Conservation (phyloP, 306 rosid species). For the Notholithocarpus densiflorus region DNA sequence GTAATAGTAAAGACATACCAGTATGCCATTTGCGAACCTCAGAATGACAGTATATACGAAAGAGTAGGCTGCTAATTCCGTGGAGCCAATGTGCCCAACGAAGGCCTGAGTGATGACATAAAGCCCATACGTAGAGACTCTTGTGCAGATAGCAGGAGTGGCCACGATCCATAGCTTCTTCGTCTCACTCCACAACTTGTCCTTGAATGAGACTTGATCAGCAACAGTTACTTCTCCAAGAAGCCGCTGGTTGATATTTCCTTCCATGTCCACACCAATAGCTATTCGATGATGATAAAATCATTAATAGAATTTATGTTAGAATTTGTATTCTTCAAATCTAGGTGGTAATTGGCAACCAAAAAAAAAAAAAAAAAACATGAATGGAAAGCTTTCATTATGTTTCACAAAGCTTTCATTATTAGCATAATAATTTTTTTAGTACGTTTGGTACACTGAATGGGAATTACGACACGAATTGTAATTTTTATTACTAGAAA, state of each 20-base stretch:
- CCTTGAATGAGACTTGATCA: background rate
- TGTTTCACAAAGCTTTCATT: no score
- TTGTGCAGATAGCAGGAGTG: conserved; percentile 21
- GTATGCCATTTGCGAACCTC: conserved; percentile 24
- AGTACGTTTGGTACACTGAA: no score
- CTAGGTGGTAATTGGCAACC: no score
- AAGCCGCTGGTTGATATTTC: conserved; percentile 18
- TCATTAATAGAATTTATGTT: no score
- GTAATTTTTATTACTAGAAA: no score
- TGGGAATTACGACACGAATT: no score
- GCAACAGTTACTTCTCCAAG: background rate
- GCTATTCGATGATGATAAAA: no score
- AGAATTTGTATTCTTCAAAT: no score
- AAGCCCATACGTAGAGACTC: conserved; percentile 16
- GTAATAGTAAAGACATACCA: conserved; percentile 5
- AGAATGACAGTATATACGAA: conserved; percentile 13
- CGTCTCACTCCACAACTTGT: conserved; percentile 14
- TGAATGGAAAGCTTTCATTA: no score
- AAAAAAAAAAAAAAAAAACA: no score
- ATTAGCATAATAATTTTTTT: no score
- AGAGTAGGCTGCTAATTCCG: conserved; percentile 15
- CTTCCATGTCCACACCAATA: conserved; percentile 20
- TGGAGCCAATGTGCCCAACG: conserved; percentile 24
- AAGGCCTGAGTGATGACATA: conserved; percentile 26
- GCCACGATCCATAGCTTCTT: conserved; percentile 23